phyloP scores from a whole-genome alignment of 192 early-diverging fungal species.

The Backusella tarrabulga region DNA sequence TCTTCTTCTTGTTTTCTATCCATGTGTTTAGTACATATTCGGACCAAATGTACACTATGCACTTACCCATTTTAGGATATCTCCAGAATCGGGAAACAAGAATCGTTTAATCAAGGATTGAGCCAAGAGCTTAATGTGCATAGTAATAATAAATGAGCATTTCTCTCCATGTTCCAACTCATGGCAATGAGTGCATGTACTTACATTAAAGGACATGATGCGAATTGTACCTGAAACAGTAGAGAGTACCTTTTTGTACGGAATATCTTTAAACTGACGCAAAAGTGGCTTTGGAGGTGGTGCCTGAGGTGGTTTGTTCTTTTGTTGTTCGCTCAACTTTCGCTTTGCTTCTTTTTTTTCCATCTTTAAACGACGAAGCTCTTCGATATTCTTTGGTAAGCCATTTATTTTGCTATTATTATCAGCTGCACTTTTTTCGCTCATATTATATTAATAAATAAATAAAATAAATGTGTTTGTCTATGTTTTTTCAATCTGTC shows the following conservation, averaged over 20 bases:
- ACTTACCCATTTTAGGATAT: conserved; percentile 40
- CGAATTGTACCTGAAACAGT: not conserved
- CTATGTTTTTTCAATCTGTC: not conserved
- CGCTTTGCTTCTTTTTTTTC: conserved; percentile 8
- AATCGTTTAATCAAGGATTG: conserved; percentile 32
- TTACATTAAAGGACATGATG: conserved; percentile 28
- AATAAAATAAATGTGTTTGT: no score
- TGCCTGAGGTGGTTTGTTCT: not conserved
- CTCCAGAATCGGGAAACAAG: conserved; percentile 34
- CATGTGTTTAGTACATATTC: not conserved
- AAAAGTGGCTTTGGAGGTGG: not conserved
- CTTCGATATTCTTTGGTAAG: not conserved
- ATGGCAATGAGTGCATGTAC: not conserved
- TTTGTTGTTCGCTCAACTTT: not conserved
- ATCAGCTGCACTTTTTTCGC: not conserved
- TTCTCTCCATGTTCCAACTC: not conserved
- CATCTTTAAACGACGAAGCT: not conserved
- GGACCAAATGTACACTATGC: not conserved
- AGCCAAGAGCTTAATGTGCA: conserved; percentile 29
- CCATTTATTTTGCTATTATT: not conserved
- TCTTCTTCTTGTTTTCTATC: conserved; percentile 34
- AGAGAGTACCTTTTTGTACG: not conserved
- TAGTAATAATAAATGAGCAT: not conserved
- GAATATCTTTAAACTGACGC: not conserved
- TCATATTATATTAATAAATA: not conserved